Evolutionary conservation across 2,329 filamentous ascomycete species (phyloP).

Genomic region (Botrytis elliptica): DNA sequence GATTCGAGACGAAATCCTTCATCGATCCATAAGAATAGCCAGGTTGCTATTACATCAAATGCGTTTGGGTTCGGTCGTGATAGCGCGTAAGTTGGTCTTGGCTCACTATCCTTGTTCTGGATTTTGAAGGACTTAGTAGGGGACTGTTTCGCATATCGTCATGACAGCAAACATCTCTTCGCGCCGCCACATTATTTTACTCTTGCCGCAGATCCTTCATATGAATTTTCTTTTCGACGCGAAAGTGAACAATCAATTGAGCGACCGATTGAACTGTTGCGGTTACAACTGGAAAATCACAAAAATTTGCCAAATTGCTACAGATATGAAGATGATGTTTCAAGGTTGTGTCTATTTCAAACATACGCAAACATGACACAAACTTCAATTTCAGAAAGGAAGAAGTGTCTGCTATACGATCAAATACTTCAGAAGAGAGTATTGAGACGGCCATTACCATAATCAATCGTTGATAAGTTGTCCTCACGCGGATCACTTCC

Average conservation of each 20-base stretch:
- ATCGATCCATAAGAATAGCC: background rate
- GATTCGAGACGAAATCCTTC: background rate
- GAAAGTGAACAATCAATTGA: background rate
- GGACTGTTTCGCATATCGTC: background rate
- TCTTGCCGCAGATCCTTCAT: background rate
- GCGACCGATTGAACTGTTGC: background rate
- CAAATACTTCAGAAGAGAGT: background rate
- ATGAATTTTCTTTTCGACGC: background rate
- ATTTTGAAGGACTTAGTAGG: background rate
- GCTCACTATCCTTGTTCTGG: too few relatives aligned
- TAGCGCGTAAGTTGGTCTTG: background rate
- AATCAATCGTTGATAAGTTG: background rate
- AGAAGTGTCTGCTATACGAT: background rate
- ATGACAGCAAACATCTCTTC: background rate
- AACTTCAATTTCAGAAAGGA: background rate
- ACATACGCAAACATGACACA: background rate
- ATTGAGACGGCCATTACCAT: rapidly evolving
- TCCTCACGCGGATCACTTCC: background rate
- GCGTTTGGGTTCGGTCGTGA: background rate
- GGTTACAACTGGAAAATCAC: background rate
- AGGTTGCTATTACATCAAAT: background rate
- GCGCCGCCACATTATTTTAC: too few relatives aligned
- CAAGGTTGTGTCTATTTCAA: background rate
- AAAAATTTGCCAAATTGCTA: background rate
- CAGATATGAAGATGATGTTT: background rate